Conservation (phyloP, 306 rosid genomes). For the Geum urbanum region DNA sequence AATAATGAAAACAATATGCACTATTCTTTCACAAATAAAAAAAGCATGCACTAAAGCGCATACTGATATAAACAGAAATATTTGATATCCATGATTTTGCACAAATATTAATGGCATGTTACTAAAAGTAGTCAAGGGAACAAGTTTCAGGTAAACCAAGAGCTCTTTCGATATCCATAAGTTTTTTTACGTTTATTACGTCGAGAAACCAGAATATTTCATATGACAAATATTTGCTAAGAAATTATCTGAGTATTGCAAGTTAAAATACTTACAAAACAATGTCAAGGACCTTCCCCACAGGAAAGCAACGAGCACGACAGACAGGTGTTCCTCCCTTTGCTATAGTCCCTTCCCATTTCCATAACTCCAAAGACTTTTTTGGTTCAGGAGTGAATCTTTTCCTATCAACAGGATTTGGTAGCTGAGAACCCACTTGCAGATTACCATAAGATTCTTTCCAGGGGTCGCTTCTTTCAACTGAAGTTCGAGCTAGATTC, state of each 20-base stretch:
- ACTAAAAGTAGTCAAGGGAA: background rate
- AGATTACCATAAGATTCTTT: conserved; percentile 57
- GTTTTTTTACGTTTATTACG: background rate
- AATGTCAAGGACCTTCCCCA: conserved; percentile 78
- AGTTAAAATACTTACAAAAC: conserved; percentile 58
- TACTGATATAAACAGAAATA: background rate
- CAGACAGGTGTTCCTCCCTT: conserved; percentile 97
- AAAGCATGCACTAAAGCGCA: background rate
- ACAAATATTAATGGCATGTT: background rate
- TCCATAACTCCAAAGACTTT: conserved; percentile 63
- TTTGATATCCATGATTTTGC: too few relatives aligned
- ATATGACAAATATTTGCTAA: background rate
- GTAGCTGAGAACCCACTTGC: conserved; percentile 44
- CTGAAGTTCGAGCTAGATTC: conserved; percentile 38
- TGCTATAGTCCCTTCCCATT: conserved; percentile 98
- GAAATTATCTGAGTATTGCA: background rate
- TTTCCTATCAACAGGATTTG: conserved; percentile 48
- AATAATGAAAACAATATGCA: background rate
- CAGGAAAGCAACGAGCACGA: conserved; percentile 97
- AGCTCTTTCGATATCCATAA: background rate
- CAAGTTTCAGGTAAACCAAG: background rate
- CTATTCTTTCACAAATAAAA: too few relatives aligned
- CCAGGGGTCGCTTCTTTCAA: conserved; percentile 58
- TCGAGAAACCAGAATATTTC: background rate
- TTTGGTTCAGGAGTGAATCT: conserved; percentile 67